Evolutionary conservation across 2,329 filamentous ascomycete species (phyloP).

Genomic region (Fusarium oxysporum): DNA sequence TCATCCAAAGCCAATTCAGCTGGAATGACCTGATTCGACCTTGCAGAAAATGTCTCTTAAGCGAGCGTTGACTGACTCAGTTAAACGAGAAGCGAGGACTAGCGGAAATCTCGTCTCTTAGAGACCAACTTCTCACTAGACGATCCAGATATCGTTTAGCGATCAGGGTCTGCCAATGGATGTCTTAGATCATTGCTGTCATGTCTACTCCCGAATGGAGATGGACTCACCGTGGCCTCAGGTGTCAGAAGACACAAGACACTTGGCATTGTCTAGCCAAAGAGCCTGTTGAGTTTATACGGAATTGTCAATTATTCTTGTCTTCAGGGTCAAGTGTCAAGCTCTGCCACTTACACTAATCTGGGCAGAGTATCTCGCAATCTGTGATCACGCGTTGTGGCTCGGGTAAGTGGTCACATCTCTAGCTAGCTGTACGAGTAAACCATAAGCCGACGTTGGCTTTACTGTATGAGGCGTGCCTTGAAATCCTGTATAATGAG

Average conservation of each 20-base stretch:
- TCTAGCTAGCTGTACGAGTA: not conserved
- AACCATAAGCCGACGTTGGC: accelerated
- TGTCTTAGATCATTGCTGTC: not conserved
- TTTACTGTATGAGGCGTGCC: not conserved
- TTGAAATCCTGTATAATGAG: too few relatives aligned
- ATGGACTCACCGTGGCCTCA: not conserved
- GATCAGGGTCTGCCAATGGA: not conserved
- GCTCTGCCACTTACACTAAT: too few relatives aligned
- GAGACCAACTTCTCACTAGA: not conserved
- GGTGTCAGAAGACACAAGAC: not conserved
- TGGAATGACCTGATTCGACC: not conserved
- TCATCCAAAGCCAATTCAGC: not conserved
- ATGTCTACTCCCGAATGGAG: too few relatives aligned
- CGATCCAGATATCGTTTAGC: not conserved
- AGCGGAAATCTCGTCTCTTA: not conserved
- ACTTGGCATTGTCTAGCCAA: not conserved
- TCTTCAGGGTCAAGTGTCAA: too few relatives aligned
- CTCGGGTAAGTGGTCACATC: accelerated
- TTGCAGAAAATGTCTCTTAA: not conserved
- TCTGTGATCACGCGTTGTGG: not conserved
- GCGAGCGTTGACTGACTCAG: not conserved
- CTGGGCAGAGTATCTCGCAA: not conserved
- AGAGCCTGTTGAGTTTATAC: too few relatives aligned
- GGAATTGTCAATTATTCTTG: not conserved
- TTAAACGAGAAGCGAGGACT: not conserved